Conservation (phyloP, 2,329 filamentous ascomycete species). For the Claviceps sp. region DNA sequence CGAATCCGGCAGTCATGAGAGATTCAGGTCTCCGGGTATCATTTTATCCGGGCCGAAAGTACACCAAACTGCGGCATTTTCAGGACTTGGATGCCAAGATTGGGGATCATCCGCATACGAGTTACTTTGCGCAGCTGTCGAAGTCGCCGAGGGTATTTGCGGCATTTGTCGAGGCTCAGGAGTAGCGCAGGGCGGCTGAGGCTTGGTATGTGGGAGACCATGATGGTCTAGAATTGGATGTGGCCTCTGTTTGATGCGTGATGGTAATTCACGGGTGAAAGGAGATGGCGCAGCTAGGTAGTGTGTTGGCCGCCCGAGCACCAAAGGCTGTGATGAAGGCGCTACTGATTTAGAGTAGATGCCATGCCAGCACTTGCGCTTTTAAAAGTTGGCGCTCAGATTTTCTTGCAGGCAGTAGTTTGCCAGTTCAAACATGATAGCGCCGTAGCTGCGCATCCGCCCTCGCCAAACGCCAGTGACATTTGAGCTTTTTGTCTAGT, state of each 20-base stretch:
- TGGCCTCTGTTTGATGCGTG: neutral
- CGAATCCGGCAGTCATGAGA: neutral
- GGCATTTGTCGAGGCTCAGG: slow-evolving; percentile 3
- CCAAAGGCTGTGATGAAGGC: too few species aligned
- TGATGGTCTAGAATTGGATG: neutral
- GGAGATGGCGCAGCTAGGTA: too few species aligned
- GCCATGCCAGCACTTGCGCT: too few species aligned
- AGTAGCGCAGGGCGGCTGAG: neutral
- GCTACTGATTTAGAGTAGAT: too few species aligned
- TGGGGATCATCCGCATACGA: neutral
- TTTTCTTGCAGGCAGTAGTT: too few species aligned
- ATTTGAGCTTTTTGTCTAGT: too few species aligned
- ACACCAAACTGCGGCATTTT: slow-evolving; percentile 1
- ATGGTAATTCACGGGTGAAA: too few species aligned
- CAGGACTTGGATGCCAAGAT: slow-evolving; percentile 4
- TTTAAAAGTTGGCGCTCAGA: too few species aligned
- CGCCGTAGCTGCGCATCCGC: too few species aligned
- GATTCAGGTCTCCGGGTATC: slow-evolving; percentile 1
- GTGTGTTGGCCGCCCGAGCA: too few species aligned
- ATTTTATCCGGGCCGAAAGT: slow-evolving; percentile 3
- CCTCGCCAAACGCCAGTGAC: too few species aligned
- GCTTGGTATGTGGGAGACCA: neutral
- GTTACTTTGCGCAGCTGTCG: slow-evolving; percentile 5
- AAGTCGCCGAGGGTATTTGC: slow-evolving; percentile 6
- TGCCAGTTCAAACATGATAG: too few species aligned